phyloP scores from a whole-genome alignment of 352 stramenopile genomes.

The Phytophthora boehmeriae region DNA sequence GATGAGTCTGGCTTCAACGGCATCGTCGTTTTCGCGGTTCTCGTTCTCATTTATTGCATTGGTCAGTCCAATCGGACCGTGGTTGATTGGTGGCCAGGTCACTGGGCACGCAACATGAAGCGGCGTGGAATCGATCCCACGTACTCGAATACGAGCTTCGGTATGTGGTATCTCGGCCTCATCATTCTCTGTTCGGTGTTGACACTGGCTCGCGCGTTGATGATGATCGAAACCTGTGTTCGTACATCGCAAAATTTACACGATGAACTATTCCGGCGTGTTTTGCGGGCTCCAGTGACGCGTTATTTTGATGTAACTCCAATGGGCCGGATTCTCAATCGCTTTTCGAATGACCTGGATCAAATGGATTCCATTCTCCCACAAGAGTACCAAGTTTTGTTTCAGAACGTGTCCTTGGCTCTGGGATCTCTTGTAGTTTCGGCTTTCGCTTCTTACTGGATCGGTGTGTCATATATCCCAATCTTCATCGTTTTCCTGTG shows the following conservation, averaged over 20 bases:
- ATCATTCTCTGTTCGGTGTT: slow-evolving; percentile 34
- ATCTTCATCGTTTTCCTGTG: slow-evolving; percentile 55
- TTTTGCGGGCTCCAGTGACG: slow-evolving; percentile 51
- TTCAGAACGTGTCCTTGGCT: slow-evolving; percentile 35
- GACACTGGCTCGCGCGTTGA: slow-evolving; percentile 28
- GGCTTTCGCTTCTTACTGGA: slow-evolving; percentile 39
- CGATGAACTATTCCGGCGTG: slow-evolving; percentile 47
- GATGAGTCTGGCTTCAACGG: slow-evolving; percentile 34
- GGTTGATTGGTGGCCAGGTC: slow-evolving; percentile 31
- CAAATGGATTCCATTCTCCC: slow-evolving; percentile 53
- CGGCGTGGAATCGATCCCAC: neutral
- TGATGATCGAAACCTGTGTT: slow-evolving; percentile 43
- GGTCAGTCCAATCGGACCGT: slow-evolving; percentile 14
- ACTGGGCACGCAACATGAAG: slow-evolving; percentile 25
- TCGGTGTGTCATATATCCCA: slow-evolving; percentile 61
- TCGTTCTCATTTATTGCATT: slow-evolving; percentile 7
- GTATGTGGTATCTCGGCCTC: slow-evolving; percentile 48
- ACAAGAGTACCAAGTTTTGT: slow-evolving; percentile 44
- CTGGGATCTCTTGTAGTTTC: slow-evolving; percentile 42
- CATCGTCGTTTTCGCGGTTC: slow-evolving; percentile 8
- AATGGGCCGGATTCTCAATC: slow-evolving; percentile 57
- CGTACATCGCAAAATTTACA: slow-evolving; percentile 40
- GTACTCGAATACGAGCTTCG: slow-evolving; percentile 38
- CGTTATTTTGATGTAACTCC: slow-evolving; percentile 65
- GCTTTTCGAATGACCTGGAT: slow-evolving; percentile 63